Evolutionary conservation across 169 alveolate genomes (phyloP).

Genomic region (Miamiensis avidus): DNA sequence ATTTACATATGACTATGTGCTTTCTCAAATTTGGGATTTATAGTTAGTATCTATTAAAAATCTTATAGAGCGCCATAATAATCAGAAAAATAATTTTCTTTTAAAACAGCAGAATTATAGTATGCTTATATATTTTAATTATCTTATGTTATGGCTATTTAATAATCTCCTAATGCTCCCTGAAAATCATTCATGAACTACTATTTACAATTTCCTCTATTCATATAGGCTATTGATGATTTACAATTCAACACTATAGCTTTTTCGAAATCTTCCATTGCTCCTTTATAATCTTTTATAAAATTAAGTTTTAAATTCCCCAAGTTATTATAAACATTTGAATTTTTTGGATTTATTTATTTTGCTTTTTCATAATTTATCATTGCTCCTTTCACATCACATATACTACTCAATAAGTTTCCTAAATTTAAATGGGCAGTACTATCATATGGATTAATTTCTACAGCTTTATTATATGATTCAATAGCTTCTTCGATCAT

Average conservation of each 20-base stretch:
- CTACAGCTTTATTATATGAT: constrained; percentile 39
- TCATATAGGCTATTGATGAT: constrained; percentile 34
- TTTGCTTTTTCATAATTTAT: constrained; percentile 34
- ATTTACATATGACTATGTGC: no score
- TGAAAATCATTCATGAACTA: no score
- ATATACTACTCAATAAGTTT: constrained; percentile 35
- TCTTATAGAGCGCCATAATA: no score
- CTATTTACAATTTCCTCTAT: constrained; percentile 49
- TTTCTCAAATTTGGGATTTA: no score
- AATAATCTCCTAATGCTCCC: no score
- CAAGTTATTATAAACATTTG: constrained; percentile 17
- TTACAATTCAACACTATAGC: constrained; percentile 23
- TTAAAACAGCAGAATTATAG: no score
- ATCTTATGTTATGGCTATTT: no score
- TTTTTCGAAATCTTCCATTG: constrained; percentile 36
- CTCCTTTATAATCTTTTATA: constrained; percentile 27
- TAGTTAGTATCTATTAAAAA: no score
- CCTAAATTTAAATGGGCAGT: constrained; percentile 43
- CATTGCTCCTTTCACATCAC: constrained; percentile 33
- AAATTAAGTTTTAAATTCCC: background rate
- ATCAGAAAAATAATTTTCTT: no score
- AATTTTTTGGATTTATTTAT: constrained; percentile 6
- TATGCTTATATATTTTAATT: no score
- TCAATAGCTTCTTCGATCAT: constrained; percentile 35
- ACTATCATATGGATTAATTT: constrained; percentile 20